phyloP scores from a whole-genome alignment of 1,284 basidiomycete species.

The Cryptococcus hybrid region DNA sequence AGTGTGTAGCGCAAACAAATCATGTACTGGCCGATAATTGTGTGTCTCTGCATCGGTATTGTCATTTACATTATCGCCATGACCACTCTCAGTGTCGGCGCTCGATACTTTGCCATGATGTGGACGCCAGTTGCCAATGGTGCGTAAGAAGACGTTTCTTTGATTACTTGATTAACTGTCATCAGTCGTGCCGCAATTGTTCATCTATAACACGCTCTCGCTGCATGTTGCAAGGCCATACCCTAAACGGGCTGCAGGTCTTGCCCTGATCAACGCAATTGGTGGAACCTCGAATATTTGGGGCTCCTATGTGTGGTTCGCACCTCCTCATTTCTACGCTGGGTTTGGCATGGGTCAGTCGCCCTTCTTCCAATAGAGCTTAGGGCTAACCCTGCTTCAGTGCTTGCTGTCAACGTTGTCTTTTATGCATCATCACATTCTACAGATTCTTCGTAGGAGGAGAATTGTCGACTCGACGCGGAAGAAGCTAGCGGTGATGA shows the following conservation, averaged over 20 bases:
- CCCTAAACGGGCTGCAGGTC: conserved; percentile 30
- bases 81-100: too few species aligned
- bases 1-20: too few species aligned
- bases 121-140: conserved; percentile 21
- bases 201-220: conserved; percentile 32
- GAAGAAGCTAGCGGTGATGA: too few species aligned
- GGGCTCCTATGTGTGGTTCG: conserved; percentile 22
- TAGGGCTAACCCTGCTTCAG: not conserved
- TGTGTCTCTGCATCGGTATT: too few species aligned
- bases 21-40: too few species aligned
- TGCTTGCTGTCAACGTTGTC: conserved; percentile 15
- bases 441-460: conserved; percentile 30
- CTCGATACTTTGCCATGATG: conserved; percentile 34
- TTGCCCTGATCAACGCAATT: conserved; percentile 33
- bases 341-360: conserved; percentile 22
- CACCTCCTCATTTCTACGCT: conserved; percentile 21
- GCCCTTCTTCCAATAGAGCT: too few species aligned
- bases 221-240: conserved; percentile 28
- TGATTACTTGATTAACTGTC: too few species aligned
- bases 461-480: conserved; percentile 32
- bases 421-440: conserved; percentile 18
- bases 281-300: conserved; percentile 30
- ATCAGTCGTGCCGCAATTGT: conserved; percentile 29
- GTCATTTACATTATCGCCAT: too few species aligned
- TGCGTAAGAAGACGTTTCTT: conserved; percentile 1